phyloP scores from a whole-genome alignment of 208 protist species.

The Histomonas meleagridis region DNA sequence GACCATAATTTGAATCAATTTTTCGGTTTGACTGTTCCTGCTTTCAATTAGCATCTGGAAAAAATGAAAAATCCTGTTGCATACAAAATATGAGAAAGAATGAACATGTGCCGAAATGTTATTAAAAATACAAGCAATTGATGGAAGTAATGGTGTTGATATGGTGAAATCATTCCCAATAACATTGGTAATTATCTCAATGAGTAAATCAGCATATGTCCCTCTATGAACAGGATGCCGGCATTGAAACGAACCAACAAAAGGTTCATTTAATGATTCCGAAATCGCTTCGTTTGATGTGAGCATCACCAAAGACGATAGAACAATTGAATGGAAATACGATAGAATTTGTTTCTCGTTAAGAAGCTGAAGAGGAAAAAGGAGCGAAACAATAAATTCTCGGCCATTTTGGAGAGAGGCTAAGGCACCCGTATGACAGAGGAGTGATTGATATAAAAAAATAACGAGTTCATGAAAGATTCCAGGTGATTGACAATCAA shows the following conservation, averaged over 20 bases:
- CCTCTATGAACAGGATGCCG: not conserved
- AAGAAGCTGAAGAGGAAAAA: not conserved
- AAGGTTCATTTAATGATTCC: not conserved
- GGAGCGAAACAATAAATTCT: not conserved
- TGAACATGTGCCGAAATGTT: slow-evolving; percentile 1
- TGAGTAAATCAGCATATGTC: not conserved
- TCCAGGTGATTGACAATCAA: not conserved
- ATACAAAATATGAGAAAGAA: not conserved
- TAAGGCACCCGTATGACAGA: not conserved
- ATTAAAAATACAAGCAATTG: not conserved
- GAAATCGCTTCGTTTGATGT: not conserved
- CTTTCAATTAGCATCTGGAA: not conserved
- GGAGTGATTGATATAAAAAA: not conserved
- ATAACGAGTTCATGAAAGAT: not conserved
- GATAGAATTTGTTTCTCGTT: not conserved
- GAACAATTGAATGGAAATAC: not conserved
- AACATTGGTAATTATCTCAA: slow-evolving; percentile 13
- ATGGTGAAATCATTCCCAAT: not conserved
- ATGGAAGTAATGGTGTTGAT: not conserved
- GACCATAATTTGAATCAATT: not conserved
- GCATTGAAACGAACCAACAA: not conserved
- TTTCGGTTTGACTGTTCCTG: not conserved
- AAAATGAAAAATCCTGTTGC: not conserved
- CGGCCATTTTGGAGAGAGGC: not conserved
- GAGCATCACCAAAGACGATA: not conserved